phyloP scores from a whole-genome alignment of 2,329 filamentous ascomycete species.

The Boeremia lycopersici region DNA sequence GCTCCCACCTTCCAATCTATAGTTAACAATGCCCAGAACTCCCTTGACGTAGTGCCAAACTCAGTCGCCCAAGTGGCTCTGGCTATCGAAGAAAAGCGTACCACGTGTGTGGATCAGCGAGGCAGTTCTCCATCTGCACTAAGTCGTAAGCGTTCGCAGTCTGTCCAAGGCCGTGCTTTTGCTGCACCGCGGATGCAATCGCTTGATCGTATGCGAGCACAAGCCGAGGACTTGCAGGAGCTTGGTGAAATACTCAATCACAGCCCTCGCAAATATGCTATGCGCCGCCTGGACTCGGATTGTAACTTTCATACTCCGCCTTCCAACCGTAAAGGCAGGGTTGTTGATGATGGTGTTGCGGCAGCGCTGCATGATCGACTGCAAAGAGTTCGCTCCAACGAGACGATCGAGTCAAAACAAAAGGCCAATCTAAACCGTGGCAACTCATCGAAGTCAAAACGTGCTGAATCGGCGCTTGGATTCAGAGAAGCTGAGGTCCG shows the following conservation, averaged over 20 bases:
- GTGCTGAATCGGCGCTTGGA: constrained; percentile 35
- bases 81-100: constrained; percentile 59
- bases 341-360: constrained; percentile 37
- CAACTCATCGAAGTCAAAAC: constrained; percentile 30
- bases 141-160: constrained; percentile 45
- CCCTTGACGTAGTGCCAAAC: constrained; percentile 62
- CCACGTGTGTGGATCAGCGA: constrained; percentile 27
- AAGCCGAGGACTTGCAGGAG: constrained; percentile 50
- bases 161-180: constrained; percentile 59
- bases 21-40: constrained; percentile 50
- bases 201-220: constrained; percentile 53
- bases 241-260: constrained; percentile 50
- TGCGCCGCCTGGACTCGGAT: constrained; percentile 32
- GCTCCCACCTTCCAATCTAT: neutral
- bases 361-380: constrained; percentile 38
- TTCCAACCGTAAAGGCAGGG: constrained; percentile 42
- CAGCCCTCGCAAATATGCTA: constrained; percentile 52
- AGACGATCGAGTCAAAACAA: constrained; percentile 33
- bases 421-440: constrained; percentile 22
- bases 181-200: constrained; percentile 59
- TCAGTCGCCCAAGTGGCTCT: constrained; percentile 61
- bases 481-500: constrained; percentile 47
- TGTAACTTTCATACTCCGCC: constrained; percentile 44
- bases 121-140: constrained; percentile 35
- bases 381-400: constrained; percentile 40